phyloP scores from a whole-genome alignment of 495 filamentous ascomycete genomes.

The Penicillium ochrochloron region DNA sequence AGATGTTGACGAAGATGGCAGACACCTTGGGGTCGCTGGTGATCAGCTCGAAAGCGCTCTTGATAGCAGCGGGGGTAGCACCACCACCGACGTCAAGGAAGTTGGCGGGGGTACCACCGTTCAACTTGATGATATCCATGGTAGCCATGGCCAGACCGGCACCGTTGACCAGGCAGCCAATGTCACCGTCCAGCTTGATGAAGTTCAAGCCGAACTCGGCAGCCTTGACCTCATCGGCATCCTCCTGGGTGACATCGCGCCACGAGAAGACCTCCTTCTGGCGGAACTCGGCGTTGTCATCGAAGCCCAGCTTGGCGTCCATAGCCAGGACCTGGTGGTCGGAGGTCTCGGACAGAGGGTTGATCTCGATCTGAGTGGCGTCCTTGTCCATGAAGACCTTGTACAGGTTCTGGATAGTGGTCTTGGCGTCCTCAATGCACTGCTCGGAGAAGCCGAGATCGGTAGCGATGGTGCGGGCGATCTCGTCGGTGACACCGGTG shows the following conservation, averaged over 20 bases:
- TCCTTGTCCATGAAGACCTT: slow-evolving; percentile 98
- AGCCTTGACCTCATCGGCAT: slow-evolving; percentile 95
- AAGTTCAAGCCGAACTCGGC: slow-evolving; percentile 94
- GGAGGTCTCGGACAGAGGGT: slow-evolving; percentile 94
- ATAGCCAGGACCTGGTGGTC: slow-evolving; percentile 98
- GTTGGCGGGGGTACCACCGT: slow-evolving; percentile 94
- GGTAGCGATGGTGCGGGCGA: slow-evolving; percentile 86
- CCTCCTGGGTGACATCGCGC: slow-evolving; percentile 94
- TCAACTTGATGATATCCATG: slow-evolving; percentile 99
- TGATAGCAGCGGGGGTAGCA: slow-evolving; percentile 94
- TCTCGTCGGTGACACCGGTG: slow-evolving; percentile 90
- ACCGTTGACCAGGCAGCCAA: slow-evolving; percentile 98
- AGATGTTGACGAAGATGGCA: slow-evolving; percentile 99
- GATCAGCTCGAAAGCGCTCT: slow-evolving; percentile 96
- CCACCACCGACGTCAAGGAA: slow-evolving; percentile 98
- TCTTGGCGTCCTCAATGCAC: slow-evolving; percentile 91
- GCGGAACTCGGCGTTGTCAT: slow-evolving; percentile 98
- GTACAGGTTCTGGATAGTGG: slow-evolving; percentile 98
- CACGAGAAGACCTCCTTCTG: slow-evolving; percentile 94
- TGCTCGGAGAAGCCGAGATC: slow-evolving; percentile 96
- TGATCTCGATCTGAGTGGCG: slow-evolving; percentile 99
- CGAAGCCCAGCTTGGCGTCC: slow-evolving; percentile 97
- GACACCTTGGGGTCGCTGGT: slow-evolving; percentile 98
- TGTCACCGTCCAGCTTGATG: slow-evolving; percentile 99
- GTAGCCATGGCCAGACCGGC: slow-evolving; percentile 99